Evolutionary conservation across 768 basidiomycete species (phyloP), one percentile per base, ranked within the genome.

Genomic region (Panaeolus papilionaceus): DNA sequence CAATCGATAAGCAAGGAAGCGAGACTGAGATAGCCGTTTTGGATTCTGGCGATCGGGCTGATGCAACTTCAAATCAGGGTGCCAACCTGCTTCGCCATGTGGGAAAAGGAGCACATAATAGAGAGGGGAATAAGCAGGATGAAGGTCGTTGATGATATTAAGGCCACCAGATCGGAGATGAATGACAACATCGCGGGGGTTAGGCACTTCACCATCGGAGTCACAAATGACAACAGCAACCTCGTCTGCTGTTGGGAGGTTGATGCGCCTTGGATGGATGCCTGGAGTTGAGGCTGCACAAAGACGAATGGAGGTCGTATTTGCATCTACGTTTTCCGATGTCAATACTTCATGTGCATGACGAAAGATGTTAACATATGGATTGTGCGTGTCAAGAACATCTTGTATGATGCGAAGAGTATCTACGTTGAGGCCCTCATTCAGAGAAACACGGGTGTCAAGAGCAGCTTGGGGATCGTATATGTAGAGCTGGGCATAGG

Each of bases 1-100:
- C 0, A 85, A 54, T 0, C 74, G 71, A 65, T 79, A 81, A 0
- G 80, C 77, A 68, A 75, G 72, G 61, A 74, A 82, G 0, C 73
- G 71, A 0, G 71, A 61, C 20, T 79, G 75, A 0, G 79, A 79
- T 2, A 82, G 67, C 4, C 75, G 44, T 33, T 23, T 69, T 37
- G 23, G 66, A 6, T 79, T 78, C 9, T 71, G 23, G 23, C 0
- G 71, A 66, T 66, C 64, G 10, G 66, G 63, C 16, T 79, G 62
- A 71, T 64, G 77, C 78, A 64, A 38, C 0, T 14, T 44, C 58
- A 68, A 47, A 0, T 65, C 64, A 2, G 64, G 64, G 39, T 63
- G 45, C 73, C 72, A 73, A 33, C 72, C 72, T 23, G 45, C 61
- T 26, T 72, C 69, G 0, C 71, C 71, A 26, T 26, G 20, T 28